phyloP scores from a whole-genome alignment of 805 yeast species.

The Tetrapisispora phaffii region DNA sequence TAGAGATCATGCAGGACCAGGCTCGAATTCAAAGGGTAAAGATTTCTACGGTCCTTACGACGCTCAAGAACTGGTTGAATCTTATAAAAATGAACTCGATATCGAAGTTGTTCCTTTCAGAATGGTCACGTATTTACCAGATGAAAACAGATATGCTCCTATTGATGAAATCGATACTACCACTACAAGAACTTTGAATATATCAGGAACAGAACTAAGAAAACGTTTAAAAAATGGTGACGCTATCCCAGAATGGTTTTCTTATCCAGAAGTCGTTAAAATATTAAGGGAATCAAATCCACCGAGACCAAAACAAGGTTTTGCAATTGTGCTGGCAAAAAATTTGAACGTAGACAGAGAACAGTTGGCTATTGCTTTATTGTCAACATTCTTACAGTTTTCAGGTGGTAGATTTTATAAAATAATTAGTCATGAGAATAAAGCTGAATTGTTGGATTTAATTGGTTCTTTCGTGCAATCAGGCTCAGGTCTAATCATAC shows the following conservation, averaged over 20 bases:
- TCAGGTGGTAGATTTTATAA: slow-evolving; percentile 71
- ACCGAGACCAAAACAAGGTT: slow-evolving; percentile 84
- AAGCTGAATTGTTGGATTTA: slow-evolving; percentile 57
- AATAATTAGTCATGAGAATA: slow-evolving; percentile 40
- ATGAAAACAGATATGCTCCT: slow-evolving; percentile 90
- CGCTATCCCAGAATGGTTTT: slow-evolving; percentile 92
- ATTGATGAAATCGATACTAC: slow-evolving; percentile 74
- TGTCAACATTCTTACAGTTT: slow-evolving; percentile 83
- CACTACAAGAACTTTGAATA: slow-evolving; percentile 73
- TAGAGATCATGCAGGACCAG: slow-evolving; percentile 98
- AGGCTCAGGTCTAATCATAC: slow-evolving; percentile 84
- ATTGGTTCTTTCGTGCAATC: slow-evolving; percentile 42
- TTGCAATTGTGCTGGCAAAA: slow-evolving; percentile 60
- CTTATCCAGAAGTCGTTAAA: slow-evolving; percentile 90
- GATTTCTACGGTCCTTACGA: slow-evolving; percentile 97
- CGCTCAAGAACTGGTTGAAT: slow-evolving; percentile 81
- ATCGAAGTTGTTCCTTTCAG: slow-evolving; percentile 92
- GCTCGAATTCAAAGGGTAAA: slow-evolving; percentile 74
- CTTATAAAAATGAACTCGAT: slow-evolving; percentile 64
- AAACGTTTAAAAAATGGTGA: slow-evolving; percentile 77
- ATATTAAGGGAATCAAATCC: slow-evolving; percentile 89
- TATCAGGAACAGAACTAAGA: slow-evolving; percentile 91
- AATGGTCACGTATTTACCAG: slow-evolving; percentile 94
- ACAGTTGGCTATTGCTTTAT: slow-evolving; percentile 70
- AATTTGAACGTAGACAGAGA: slow-evolving; percentile 49